These are phyloP conservation scores for Nigrospora sphaerica DNA, from an alignment of 2,329 filamentous ascomycete species.

Conservation along the genomic window DNA sequence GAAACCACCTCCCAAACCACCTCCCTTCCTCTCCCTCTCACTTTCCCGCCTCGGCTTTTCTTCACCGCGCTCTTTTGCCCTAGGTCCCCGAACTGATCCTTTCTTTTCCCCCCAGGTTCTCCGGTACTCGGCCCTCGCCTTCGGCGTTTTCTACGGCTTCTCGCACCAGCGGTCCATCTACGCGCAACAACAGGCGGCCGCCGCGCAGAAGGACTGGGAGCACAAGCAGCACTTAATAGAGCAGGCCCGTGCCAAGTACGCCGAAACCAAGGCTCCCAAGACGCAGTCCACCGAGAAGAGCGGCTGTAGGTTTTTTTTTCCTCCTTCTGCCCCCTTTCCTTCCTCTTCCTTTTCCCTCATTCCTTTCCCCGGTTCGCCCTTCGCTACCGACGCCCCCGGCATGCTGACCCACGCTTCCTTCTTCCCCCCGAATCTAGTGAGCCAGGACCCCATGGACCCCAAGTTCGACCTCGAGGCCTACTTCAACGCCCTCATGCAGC, in stretches of 20 bases:
- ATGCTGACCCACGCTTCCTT: background rate
- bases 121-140: constrained; percentile 88
- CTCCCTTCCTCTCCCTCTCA: background rate
- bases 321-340: background rate
- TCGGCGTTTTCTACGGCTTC: constrained; percentile 92
- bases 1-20: background rate
- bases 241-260: constrained; percentile 86
- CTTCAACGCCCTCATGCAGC: constrained; percentile 55
- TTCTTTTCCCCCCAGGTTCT: constrained; percentile 61
- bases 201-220: constrained; percentile 75
- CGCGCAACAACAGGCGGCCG: constrained; percentile 60
- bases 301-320: constrained; percentile 24
- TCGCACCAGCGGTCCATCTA: constrained; percentile 83
- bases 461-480: constrained; percentile 92
- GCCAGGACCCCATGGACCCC: constrained; percentile 72
- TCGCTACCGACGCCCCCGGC: no score
- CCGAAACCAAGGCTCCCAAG: constrained; percentile 61
- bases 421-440: constrained; percentile 40
- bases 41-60: background rate
- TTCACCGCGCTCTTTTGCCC: background rate
- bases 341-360: background rate
- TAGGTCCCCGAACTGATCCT: background rate
- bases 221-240: constrained; percentile 88
- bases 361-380: background rate
- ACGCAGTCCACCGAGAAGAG: constrained; percentile 22